Evolutionary conservation across 495 filamentous ascomycete genomes (phyloP).

Genomic region (Extremus antarcticus): DNA sequence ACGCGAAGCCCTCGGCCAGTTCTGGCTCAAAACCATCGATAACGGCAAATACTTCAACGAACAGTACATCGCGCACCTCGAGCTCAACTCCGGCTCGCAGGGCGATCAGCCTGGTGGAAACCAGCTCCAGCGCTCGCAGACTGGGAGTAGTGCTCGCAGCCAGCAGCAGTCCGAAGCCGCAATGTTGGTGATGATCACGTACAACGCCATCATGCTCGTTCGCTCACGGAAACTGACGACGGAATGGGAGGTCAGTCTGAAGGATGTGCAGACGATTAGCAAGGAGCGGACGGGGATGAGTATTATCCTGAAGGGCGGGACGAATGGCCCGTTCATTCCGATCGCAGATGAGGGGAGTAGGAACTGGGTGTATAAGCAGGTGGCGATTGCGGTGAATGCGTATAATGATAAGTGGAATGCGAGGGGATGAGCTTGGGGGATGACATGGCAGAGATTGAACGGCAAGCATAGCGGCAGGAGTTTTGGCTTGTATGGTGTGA

Average conservation of each 20-base stretch:
- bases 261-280: constrained; percentile 90
- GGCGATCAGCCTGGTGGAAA: constrained; percentile 29
- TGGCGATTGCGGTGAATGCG: constrained; percentile 57
- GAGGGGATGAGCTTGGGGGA: constrained; percentile 35
- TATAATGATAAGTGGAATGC: constrained; percentile 61
- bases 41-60: constrained; percentile 97
- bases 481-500: not conserved
- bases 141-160: constrained; percentile 26
- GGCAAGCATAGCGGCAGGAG: not conserved
- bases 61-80: constrained; percentile 91
- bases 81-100: constrained; percentile 60
- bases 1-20: constrained; percentile 91
- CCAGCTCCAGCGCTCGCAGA: constrained; percentile 36
- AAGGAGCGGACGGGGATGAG: constrained; percentile 94
- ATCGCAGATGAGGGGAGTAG: constrained; percentile 77
- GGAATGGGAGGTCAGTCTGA: constrained; percentile 92
- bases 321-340: constrained; percentile 90
- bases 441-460: too few relatives aligned
- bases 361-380: constrained; percentile 75
- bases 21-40: constrained; percentile 96
- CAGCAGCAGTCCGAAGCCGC: constrained; percentile 43
- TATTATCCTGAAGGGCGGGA: constrained; percentile 74
- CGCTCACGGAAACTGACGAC: constrained; percentile 69
- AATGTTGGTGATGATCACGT: constrained; percentile 92
- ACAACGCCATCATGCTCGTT: constrained; percentile 81